Conservation (phyloP, 345 rosid genomes). For the Populus nigra region DNA sequence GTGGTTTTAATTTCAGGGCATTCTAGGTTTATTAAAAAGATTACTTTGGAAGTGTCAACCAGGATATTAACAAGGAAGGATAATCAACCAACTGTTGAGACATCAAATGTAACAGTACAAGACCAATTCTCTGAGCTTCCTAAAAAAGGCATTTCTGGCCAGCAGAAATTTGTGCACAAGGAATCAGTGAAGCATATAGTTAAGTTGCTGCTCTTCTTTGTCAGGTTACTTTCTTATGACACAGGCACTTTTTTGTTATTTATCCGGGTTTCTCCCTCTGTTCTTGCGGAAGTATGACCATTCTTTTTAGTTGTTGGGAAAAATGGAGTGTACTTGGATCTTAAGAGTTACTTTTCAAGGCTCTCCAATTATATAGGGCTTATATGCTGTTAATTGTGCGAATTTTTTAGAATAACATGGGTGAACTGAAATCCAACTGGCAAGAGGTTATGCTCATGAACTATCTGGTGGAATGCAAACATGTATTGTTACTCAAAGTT, state of each 20-base stretch:
- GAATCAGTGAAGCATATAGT: constrained; percentile 28
- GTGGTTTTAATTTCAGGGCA: neutral
- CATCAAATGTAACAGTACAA: constrained; percentile 19
- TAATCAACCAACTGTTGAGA: constrained; percentile 13
- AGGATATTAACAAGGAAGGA: constrained; percentile 1
- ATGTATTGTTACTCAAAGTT: neutral
- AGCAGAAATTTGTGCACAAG: neutral
- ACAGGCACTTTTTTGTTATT: neutral
- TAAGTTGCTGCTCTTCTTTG: constrained; percentile 25
- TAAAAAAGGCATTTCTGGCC: neutral
- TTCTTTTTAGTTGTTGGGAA: neutral
- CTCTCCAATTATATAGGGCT: neutral
- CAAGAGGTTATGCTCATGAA: neutral
- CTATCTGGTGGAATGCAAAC: neutral
- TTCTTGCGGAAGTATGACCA: neutral
- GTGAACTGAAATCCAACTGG: neutral
- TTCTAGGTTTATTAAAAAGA: neutral
- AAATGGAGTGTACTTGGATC: neutral
- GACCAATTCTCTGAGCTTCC: neutral
- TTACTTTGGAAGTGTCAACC: constrained; percentile 6
- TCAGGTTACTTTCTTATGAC: constrained; percentile 19
- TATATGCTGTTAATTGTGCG: neutral
- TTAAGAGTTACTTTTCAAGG: neutral
- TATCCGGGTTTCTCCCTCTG: too few species aligned
- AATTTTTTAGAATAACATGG: neutral